A percentile compares a stretch with the other conserved stretches of the same genome.
These are phyloP conservation scores for Aegilops speltoides DNA, from an alignment of 176 grass and related monocot genomes.

Conservation along the genomic window DNA sequence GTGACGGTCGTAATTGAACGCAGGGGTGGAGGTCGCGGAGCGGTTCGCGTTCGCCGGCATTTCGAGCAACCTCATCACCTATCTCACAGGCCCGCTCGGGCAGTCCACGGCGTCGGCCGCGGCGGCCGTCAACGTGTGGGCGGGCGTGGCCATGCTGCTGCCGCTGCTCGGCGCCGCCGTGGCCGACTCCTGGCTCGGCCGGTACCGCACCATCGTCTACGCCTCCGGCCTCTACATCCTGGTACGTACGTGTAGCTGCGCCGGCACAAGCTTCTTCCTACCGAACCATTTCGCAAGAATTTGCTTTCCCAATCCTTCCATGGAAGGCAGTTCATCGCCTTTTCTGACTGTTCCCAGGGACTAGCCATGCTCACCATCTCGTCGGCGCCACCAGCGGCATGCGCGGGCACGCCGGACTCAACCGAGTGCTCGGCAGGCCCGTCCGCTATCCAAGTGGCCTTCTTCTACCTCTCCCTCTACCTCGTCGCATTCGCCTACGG, in stretches of 20 bases:
- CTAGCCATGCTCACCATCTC: conserved; percentile 40
- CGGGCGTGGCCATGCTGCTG: conserved; percentile 1
- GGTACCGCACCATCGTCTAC: neutral
- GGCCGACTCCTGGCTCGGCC: neutral
- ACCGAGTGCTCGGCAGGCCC: neutral
- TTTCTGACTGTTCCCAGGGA: neutral
- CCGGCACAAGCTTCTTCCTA: too few relatives aligned
- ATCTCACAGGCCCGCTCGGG: neutral
- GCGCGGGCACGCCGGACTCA: neutral
- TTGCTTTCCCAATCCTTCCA: neutral
- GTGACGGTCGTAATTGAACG: neutral
- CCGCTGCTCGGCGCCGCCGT: neutral
- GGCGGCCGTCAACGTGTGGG: neutral
- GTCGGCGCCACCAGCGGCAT: neutral
- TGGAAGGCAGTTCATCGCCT: neutral
- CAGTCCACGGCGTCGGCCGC: neutral
- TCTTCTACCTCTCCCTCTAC: conserved; percentile 46
- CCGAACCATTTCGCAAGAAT: too few relatives aligned
- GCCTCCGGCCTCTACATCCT: neutral
- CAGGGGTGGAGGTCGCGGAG: neutral
- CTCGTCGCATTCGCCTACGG: conserved; percentile 33
- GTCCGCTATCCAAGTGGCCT: neutral
- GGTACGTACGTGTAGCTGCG: neutral
- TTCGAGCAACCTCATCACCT: conserved; percentile 4
- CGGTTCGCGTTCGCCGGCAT: conserved; percentile 13